phyloP scores from a whole-genome alignment of 2,329 filamentous ascomycete genomes.

The Pseudopithomyces maydicus region DNA sequence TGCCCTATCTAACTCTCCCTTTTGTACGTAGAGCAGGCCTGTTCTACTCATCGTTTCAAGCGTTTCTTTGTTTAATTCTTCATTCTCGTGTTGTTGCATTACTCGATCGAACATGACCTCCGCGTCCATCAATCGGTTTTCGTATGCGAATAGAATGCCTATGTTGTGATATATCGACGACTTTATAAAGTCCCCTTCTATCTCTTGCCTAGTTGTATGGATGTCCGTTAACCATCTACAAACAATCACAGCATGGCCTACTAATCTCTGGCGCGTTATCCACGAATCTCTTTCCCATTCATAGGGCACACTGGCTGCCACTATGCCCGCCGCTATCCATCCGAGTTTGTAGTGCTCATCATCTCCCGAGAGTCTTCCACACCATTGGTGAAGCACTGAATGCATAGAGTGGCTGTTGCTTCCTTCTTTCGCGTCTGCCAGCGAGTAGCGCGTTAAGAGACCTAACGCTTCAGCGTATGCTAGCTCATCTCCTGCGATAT shows the following conservation, averaged over 20 bases:
- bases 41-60: neutral
- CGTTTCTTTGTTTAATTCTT: neutral
- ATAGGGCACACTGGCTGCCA: constrained; percentile 13
- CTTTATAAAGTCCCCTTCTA: too few relatives aligned
- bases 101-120: too few relatives aligned
- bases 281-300: constrained; percentile 12
- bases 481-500: constrained; percentile 16
- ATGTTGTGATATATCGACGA: too few relatives aligned
- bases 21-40: too few relatives aligned
- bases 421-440: constrained; percentile 18
- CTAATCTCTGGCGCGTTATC: constrained; percentile 16
- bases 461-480: constrained; percentile 17
- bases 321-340: constrained; percentile 14
- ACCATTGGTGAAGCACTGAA: constrained; percentile 19
- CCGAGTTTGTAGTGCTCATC: constrained; percentile 13
- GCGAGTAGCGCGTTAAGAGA: constrained; percentile 25
- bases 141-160: too few relatives aligned
- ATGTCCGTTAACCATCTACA: constrained; percentile 8
- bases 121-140: too few relatives aligned
- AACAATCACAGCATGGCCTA: constrained; percentile 12
- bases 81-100: neutral
- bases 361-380: constrained; percentile 9
- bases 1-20: too few relatives aligned
- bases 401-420: constrained; percentile 19
- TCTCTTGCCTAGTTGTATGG: too few relatives aligned